Conservation (phyloP, 345 rosid species). For the Passiflora organensis region DNA sequence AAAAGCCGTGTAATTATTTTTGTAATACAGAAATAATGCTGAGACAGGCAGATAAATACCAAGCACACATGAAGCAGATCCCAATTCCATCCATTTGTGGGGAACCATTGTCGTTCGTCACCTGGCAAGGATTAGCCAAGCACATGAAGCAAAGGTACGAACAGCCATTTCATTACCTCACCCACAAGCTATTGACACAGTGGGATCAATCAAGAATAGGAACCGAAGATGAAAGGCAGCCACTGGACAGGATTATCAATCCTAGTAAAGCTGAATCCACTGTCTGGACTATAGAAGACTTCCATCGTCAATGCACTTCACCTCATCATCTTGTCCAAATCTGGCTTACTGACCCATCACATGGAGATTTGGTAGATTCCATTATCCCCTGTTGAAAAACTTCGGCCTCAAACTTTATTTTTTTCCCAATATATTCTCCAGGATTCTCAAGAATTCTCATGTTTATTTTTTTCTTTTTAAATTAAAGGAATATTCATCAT, state of each 20-base stretch:
- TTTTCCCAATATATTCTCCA: too few species aligned
- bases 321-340: constrained; percentile 10
- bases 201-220: constrained; percentile 26
- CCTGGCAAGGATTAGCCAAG: constrained; percentile 19
- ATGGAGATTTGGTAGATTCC: constrained; percentile 5
- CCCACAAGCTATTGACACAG: constrained; percentile 10
- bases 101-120: neutral
- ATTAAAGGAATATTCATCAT: too few species aligned
- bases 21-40: neutral
- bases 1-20: too few species aligned
- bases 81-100: neutral
- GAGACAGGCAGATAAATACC: constrained; percentile 13
- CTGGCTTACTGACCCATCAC: constrained; percentile 14
- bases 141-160: constrained; percentile 13
- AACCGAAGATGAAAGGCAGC: constrained; percentile 7
- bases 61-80: constrained; percentile 15
- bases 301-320: constrained; percentile 16
- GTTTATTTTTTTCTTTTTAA: too few species aligned
- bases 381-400: neutral
- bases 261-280: constrained; percentile 16
- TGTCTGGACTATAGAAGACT: constrained; percentile 20
- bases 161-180: constrained; percentile 26
- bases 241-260: constrained; percentile 12
- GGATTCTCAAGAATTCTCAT: too few species aligned
- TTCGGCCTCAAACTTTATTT: too few species aligned